Evolutionary conservation across 305 asterid genomes (phyloP), one percentile per base, ranked within the genome.

Genomic region (Fraxinus floribunda): DNA sequence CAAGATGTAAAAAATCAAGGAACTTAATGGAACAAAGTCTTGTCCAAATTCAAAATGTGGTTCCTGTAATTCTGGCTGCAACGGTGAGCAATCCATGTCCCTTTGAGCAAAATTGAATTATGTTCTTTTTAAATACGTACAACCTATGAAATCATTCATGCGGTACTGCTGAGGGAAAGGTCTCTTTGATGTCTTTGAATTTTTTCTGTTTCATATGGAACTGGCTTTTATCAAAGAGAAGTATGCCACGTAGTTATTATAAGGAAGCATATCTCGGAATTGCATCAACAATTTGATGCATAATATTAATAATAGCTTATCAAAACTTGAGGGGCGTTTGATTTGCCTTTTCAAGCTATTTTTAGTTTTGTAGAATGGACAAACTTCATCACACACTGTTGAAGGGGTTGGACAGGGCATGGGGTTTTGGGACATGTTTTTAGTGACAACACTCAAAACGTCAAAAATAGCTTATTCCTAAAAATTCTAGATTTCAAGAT

Each of bases 1-100:
- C 89, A 41, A 85, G 89, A 79, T 90, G 90, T 83, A 85, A 79
- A 77, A 86, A 81, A 35, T 84, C 88, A 11, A 86, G 78, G 77
- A 84, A 71, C 78, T 79, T 86, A 78, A 78, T 91, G 80, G 90
- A 85, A 85, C 91, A 78, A 41, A 81, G 88, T 86, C 85, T 91
- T 49, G 13, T 84, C 83, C 84, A 81, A 71, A 64, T 91, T 76
- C 90, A 82, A 78, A 75, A 66, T 75, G 78, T 85, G 89, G 94
- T 91, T 81, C 93, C 93, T 5, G 66, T 86, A 29, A 64, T 83
- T 83, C 87, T 91, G 82, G 92, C 90, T 44, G 85, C 86, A 18
- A 82, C 90, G 93, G 94, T 91, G 73, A 75, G 86, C 38, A 76
- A 15, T 62, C 15, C 2, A 39, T 38, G 20, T 36, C 30, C 66